A percentile compares a stretch with the other conserved stretches of the same genome.
Evolutionary conservation across 2,329 filamentous ascomycete species (phyloP).

Genomic region (Fusarium palustre): DNA sequence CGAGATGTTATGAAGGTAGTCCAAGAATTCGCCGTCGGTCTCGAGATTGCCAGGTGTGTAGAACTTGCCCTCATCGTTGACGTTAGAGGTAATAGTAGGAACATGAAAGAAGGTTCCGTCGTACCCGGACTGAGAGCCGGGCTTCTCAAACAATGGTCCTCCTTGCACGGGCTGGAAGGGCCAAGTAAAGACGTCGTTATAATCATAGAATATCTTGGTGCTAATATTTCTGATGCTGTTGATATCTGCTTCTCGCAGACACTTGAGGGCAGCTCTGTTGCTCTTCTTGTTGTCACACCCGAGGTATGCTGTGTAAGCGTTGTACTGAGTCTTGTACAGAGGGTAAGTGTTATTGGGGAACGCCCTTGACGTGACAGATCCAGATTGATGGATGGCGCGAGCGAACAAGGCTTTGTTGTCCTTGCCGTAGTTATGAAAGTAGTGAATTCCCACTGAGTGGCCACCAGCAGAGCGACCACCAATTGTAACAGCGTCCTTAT

Average conservation of each 20-base stretch:
- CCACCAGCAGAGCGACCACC: slow-evolving; percentile 66
- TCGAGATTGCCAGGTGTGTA: slow-evolving; percentile 50
- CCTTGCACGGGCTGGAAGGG: slow-evolving; percentile 62
- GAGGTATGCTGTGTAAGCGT: slow-evolving; percentile 47
- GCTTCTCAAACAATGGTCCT: slow-evolving; percentile 59
- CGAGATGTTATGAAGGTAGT: slow-evolving; percentile 53
- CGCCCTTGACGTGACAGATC: slow-evolving; percentile 52
- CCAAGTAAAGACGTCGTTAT: slow-evolving; percentile 58
- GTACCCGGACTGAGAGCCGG: slow-evolving; percentile 56
- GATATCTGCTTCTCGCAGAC: slow-evolving; percentile 54
- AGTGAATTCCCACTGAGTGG: slow-evolving; percentile 54
- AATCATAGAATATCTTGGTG: slow-evolving; percentile 53
- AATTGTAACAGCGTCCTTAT: slow-evolving; percentile 63
- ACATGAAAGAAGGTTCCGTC: slow-evolving; percentile 54
- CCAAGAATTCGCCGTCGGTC: slow-evolving; percentile 53
- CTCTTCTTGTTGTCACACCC: slow-evolving; percentile 45
- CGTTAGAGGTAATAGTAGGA: slow-evolving; percentile 53
- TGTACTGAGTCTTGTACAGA: slow-evolving; percentile 50
- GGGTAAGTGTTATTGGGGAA: slow-evolving; percentile 53
- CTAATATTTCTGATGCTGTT: slow-evolving; percentile 54
- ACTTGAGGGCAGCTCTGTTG: slow-evolving; percentile 52
- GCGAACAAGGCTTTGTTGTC: slow-evolving; percentile 50
- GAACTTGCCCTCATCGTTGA: slow-evolving; percentile 53
- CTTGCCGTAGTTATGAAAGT: slow-evolving; percentile 54
- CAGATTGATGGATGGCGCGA: slow-evolving; percentile 53